Evolutionary conservation across 1,284 basidiomycete species (phyloP), one percentile per base, ranked within the genome.

Genomic region (Tranzscheliella williamsii): DNA sequence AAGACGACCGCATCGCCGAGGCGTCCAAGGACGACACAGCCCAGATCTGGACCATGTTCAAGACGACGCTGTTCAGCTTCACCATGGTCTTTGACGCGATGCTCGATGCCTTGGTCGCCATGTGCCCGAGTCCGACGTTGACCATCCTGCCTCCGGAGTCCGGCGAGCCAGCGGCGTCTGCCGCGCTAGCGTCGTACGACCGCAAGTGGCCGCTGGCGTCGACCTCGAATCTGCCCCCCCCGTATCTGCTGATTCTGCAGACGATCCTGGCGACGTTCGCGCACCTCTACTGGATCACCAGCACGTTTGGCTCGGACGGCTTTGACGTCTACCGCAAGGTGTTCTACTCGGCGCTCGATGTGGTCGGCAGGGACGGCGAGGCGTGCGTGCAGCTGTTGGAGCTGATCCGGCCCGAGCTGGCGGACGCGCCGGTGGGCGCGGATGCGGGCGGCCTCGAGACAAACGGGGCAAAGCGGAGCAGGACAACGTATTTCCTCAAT

Each of bases 11-110:
- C 21, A 69, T 69, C 26, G 51, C 32, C 31, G 61, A 64, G 6
- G 17, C 43, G 9, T 51, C 46, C 43, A 24, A 38, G 16, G 30
- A 41, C 24, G 40, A 54, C 35, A 65, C 68, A 13, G 61, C 50
- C 24, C 43, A 63, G 29, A 42, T 75, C 2, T 76, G 74, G 74
- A 61, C 57, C 4, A 41, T 58, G 2, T 70, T 74, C 60, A 76
- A 76, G 46, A 66, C 70, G 9, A 35, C 67, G 1, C 52, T 76
- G 3, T 76, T 76, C 57, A 62, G 66, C 31, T 66, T 58, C 39
- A 74, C 73, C 8, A 69, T 74, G 70, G 49, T 69, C n/a, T 69
- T 74, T 13, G 74, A 76, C 36, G 62, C 73, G 22, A 67, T 75
- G 39, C 54, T 73, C 22, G 64, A 73, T 17, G 58, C 61, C 3